A percentile compares a stretch with the other conserved stretches of the same genome.
Conservation (phyloP, 106 monocot genomes). For the Iris macrosiphon region DNA sequence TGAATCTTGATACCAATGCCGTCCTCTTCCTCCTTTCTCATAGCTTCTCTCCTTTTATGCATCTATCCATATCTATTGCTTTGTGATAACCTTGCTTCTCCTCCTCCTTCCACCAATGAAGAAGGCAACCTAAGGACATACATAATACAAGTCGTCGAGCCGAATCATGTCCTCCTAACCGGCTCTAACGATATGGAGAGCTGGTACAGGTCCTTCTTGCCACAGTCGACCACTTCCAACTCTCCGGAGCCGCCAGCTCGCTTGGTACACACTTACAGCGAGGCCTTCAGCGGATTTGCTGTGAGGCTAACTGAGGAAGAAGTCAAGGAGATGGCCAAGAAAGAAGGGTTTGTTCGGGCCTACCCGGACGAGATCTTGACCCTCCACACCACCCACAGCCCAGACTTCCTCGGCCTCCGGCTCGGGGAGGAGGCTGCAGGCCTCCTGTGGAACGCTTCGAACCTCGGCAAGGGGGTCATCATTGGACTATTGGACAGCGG, state of each 20-base stretch:
- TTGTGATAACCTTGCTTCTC: no score
- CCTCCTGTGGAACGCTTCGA: neutral
- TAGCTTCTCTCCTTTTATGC: no score
- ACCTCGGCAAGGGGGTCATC: slow-evolving; percentile 37
- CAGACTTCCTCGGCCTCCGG: slow-evolving; percentile 4
- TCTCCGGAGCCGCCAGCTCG: neutral
- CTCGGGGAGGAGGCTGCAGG: neutral
- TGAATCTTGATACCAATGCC: no score
- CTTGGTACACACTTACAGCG: slow-evolving; percentile 9
- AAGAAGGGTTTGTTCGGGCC: slow-evolving; percentile 5
- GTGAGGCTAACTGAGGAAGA: slow-evolving; percentile 14
- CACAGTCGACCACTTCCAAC: neutral
- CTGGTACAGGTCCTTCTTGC: slow-evolving; percentile 13
- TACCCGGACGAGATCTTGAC: neutral
- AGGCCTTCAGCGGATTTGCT: slow-evolving; percentile 16
- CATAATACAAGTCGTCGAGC: no score
- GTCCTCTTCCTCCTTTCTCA: no score
- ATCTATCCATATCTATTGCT: no score
- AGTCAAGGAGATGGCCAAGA: neutral
- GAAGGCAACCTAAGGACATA: no score
- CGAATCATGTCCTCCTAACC: no score
- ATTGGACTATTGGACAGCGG: slow-evolving; percentile 49
- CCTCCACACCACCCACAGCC: slow-evolving; percentile 21
- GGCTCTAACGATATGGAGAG: neutral
- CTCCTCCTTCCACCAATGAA: no score